Evolutionary conservation across 2,329 filamentous ascomycete species (phyloP).

Genomic region (Venturia carpophila): DNA sequence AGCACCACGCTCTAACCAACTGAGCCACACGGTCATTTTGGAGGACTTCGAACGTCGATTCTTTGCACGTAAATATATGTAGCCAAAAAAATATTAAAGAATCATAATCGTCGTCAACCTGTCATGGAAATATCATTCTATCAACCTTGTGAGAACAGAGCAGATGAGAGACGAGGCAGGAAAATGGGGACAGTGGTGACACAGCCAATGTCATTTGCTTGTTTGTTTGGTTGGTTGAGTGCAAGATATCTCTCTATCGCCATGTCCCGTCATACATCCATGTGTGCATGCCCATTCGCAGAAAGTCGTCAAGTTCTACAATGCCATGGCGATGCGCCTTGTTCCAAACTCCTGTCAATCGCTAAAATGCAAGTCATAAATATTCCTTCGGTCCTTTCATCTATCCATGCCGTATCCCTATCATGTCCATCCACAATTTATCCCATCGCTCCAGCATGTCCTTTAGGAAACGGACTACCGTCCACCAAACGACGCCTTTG

Average conservation of each 20-base stretch:
- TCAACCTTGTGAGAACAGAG: too few relatives aligned
- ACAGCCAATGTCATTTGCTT: too few relatives aligned
- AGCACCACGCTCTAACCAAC: too few relatives aligned
- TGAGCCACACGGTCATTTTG: too few relatives aligned
- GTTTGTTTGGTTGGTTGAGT: too few relatives aligned
- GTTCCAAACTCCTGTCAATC: not conserved
- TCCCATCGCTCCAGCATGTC: not conserved
- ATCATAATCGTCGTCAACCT: too few relatives aligned
- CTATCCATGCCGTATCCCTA: not conserved
- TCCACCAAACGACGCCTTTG: not conserved
- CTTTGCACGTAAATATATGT: too few relatives aligned
- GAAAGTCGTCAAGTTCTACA: not conserved
- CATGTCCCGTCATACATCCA: not conserved
- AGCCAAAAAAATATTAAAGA: too few relatives aligned
- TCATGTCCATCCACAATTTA: not conserved
- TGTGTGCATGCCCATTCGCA: not conserved
- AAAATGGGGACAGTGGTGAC: too few relatives aligned
- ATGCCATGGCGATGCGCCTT: not conserved
- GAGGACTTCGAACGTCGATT: too few relatives aligned
- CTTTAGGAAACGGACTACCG: not conserved
- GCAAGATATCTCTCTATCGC: not conserved
- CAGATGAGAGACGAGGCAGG: too few relatives aligned
- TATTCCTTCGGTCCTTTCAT: not conserved
- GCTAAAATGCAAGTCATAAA: conserved; percentile 6
- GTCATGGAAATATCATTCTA: too few relatives aligned